phyloP scores from a whole-genome alignment of 306 rosid species.

The Rosa chinensis region DNA sequence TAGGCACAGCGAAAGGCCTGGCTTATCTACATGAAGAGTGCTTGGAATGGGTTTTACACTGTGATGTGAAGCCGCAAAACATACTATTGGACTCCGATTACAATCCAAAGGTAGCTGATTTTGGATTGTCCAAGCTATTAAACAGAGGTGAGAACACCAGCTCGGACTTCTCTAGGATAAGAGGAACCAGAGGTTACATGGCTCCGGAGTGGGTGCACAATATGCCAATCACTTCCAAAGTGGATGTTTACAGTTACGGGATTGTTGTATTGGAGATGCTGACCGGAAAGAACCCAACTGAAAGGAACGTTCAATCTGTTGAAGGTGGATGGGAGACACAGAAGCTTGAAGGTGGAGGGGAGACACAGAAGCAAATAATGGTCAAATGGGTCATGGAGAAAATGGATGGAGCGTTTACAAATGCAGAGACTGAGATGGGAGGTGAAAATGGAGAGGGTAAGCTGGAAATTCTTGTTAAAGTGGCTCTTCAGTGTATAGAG shows the following conservation, averaged over 20 bases:
- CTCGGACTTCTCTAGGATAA: constrained; percentile 41
- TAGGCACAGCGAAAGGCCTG: constrained; percentile 52
- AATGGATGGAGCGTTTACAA: background rate
- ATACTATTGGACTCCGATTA: constrained; percentile 49
- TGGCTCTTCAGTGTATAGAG: constrained; percentile 45
- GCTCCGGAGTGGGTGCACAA: constrained; percentile 72
- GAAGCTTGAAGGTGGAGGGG: constrained; percentile 25
- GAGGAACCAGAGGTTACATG: constrained; percentile 73
- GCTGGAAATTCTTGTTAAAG: constrained; percentile 33
- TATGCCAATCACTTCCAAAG: constrained; percentile 49
- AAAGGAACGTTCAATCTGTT: background rate
- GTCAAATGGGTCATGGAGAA: constrained; percentile 42
- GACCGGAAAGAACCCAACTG: constrained; percentile 40
- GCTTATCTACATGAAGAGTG: constrained; percentile 66
- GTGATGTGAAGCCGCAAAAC: constrained; percentile 74
- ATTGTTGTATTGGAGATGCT: constrained; percentile 58
- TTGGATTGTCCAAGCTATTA: constrained; percentile 49
- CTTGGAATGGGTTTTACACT: constrained; percentile 66
- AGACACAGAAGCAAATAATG: constrained; percentile 27
- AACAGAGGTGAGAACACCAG: constrained; percentile 34
- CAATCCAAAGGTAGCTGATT: constrained; percentile 59
- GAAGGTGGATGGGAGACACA: constrained; percentile 25
- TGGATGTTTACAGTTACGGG: constrained; percentile 68
- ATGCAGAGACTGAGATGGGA: background rate
- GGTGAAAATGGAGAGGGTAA: constrained; percentile 23